Base-by-base conservation (phyloP, 306 rosid species). In the Rosa multiflora region DNA sequence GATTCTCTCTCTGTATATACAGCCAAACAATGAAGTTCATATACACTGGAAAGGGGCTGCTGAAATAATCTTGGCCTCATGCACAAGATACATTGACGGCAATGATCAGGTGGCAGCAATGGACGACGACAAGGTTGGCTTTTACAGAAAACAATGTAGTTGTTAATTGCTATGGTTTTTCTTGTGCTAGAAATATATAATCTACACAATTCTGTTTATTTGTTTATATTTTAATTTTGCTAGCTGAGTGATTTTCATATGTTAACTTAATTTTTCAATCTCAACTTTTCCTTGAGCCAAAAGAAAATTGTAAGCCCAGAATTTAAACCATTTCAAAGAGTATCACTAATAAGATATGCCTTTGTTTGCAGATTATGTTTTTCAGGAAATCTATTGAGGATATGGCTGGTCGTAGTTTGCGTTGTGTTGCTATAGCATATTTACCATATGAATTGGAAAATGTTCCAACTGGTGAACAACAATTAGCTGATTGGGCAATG, bases 31-130 rank as follows among this genome's bases (percentile, higher is more conserved):
- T 44, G 75, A 88, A 83, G 87, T 89, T 80, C 97, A 88, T 82
- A 78, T 94, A 83, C 97, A 94, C 79, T 94, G 98, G 98, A 94
- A 94, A 86, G 98, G 98, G 80, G 98, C 98, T 69, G 98, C 98
- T 67, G 98, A 94, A 82, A 82, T 94, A 72, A 86, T 94, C 13
- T 83, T 94, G 49, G 89, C 85, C 59, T 82, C 85, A 5, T 94
- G 98, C 77, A 82, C 93, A 0, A 15, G 48, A 37, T 90, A 87
- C 78, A 39, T 90, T 37, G 93, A 89, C 83, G 77, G 67, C 18
- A 58, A 85, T 75, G 87, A 76, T 78, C 85, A 85, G 9, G 56
- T 56, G 49, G 86, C 79, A 52, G 35, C 80, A 58, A 80, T 94
- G 97, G 92, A 87, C 80, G 82, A 94, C 53, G 90, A 87, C 47